Conservation (phyloP, 2,329 filamentous ascomycete species). For the Aspergillus alliaceus region DNA sequence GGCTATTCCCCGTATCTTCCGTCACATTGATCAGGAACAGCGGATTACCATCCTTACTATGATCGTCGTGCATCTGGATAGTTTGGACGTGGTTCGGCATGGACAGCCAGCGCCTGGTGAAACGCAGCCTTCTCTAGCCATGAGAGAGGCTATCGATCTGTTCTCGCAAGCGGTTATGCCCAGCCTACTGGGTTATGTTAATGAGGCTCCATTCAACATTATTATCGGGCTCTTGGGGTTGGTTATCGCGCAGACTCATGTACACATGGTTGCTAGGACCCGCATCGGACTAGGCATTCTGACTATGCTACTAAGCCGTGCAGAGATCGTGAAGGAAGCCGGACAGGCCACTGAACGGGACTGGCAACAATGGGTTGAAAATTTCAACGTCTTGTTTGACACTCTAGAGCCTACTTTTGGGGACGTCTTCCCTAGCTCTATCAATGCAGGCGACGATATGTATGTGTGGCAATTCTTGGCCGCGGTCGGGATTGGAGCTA, state of each 20-base stretch:
- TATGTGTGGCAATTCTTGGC: constrained; percentile 98
- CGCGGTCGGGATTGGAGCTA: constrained; percentile 89
- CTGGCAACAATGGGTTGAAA: constrained; percentile 78
- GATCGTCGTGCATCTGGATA: constrained; percentile 90
- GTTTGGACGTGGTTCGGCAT: constrained; percentile 82
- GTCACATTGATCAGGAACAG: constrained; percentile 87
- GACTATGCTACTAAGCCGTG: constrained; percentile 90
- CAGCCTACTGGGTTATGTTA: constrained; percentile 83
- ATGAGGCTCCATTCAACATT: constrained; percentile 85
- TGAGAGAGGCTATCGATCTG: constrained; percentile 88
- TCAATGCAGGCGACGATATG: constrained; percentile 86
- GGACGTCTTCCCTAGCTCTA: constrained; percentile 86
- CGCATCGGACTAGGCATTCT: constrained; percentile 86
- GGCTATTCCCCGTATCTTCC: constrained; percentile 90
- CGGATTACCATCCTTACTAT: constrained; percentile 91
- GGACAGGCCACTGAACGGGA: constrained; percentile 68
- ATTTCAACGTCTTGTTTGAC: constrained; percentile 87
- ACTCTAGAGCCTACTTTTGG: constrained; percentile 79
- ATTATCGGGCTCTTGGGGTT: constrained; percentile 86
- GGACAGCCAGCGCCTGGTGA: constrained; percentile 75
- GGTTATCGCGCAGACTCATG: constrained; percentile 76
- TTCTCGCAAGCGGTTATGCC: constrained; percentile 89
- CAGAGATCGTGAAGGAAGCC: constrained; percentile 86
- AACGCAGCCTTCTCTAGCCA: constrained; percentile 68
- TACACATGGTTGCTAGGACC: constrained; percentile 80